Evolutionary conservation across 306 rosid genomes (phyloP).

Genomic region (Cucurbita argyrosperma): DNA sequence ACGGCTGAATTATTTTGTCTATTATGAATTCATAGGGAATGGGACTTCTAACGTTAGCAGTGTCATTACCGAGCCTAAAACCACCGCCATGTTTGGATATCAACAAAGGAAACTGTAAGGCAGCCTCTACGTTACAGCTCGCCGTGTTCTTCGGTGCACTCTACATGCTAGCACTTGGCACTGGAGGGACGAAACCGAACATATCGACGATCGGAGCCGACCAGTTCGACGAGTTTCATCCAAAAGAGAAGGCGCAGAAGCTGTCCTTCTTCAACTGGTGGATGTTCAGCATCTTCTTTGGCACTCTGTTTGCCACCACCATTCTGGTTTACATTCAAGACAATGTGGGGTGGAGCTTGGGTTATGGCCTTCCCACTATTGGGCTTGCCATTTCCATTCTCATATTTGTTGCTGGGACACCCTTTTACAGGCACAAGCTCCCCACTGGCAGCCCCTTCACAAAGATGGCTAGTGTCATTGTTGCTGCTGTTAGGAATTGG

Average conservation of each 20-base stretch:
- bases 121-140: constrained; percentile 53
- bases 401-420: constrained; percentile 57
- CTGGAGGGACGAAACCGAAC: constrained; percentile 88
- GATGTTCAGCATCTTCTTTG: constrained; percentile 87
- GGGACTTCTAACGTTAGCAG: constrained; percentile 51
- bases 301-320: constrained; percentile 67
- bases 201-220: constrained; percentile 95
- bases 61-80: constrained; percentile 45
- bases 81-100: constrained; percentile 38
- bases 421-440: constrained; percentile 62
- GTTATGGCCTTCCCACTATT: constrained; percentile 71
- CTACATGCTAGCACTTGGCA: constrained; percentile 69
- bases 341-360: constrained; percentile 83
- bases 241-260: constrained; percentile 55
- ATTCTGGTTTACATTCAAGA: constrained; percentile 78
- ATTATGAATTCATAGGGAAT: constrained; percentile 41
- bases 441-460: constrained; percentile 32
- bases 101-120: constrained; percentile 44
- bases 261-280: constrained; percentile 96
- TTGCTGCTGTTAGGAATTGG: constrained; percentile 49
- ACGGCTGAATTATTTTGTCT: not conserved
- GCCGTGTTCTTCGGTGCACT: constrained; percentile 69
- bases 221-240: constrained; percentile 77
- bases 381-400: constrained; percentile 51
- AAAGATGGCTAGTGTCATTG: constrained; percentile 51